These are phyloP conservation scores for Candida ficus DNA, from an alignment of 805 yeast genomes.

Conservation along the genomic window DNA sequence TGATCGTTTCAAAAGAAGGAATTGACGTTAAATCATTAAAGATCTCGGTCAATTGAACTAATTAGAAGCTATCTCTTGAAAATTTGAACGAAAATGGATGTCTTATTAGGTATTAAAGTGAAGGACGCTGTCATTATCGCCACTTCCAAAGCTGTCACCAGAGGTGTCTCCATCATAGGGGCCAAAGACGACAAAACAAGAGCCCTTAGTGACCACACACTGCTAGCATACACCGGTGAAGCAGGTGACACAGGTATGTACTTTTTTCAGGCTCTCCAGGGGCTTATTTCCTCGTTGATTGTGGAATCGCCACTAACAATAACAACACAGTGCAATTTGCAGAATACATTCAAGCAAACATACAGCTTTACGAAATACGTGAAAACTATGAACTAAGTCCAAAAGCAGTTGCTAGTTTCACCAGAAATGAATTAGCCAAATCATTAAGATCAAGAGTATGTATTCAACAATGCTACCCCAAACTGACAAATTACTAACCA, in stretches of 20 bases:
- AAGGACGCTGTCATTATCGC: slow-evolving; percentile 80
- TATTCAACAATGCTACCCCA: slow-evolving; percentile 1
- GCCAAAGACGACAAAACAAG: slow-evolving; percentile 79
- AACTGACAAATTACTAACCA: slow-evolving; percentile 6
- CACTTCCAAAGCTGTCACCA: slow-evolving; percentile 89
- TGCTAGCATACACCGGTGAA: slow-evolving; percentile 92
- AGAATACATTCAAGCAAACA: slow-evolving; percentile 88
- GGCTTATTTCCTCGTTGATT: too few relatives aligned
- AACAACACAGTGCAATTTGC: slow-evolving; percentile 68
- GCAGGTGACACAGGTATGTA: slow-evolving; percentile 76
- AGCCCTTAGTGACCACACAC: slow-evolving; percentile 62
- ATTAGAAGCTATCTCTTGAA: background rate
- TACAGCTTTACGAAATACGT: slow-evolving; percentile 82
- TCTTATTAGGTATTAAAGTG: slow-evolving; percentile 80
- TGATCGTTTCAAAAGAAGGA: background rate
- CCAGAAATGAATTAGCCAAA: slow-evolving; percentile 82
- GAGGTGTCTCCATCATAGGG: slow-evolving; percentile 82
- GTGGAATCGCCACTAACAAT: slow-evolving; percentile 13
- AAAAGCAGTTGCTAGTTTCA: slow-evolving; percentile 80
- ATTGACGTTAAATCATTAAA: too few relatives aligned
- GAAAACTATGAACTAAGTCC: slow-evolving; percentile 80
- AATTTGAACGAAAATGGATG: slow-evolving; percentile 61
- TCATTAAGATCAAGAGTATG: slow-evolving; percentile 74
- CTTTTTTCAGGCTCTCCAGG: too few relatives aligned
- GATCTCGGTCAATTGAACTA: background rate